Base-by-base conservation (phyloP, 1,139 yeast genomes). In the Blastobotrys malaysiensis region DNA sequence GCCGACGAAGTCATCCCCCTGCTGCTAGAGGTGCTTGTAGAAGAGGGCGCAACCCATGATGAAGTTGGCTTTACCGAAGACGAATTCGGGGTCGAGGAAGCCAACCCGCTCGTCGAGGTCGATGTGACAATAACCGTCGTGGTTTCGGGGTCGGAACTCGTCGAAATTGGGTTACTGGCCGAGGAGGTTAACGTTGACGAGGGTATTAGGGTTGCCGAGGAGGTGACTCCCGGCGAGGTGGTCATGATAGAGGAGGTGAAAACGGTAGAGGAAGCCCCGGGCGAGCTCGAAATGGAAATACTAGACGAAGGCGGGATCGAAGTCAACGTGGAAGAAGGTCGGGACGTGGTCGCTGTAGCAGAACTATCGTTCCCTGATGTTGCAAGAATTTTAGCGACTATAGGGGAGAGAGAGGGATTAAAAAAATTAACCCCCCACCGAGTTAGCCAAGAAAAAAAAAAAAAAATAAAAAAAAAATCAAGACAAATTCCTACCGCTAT, bases 101-200 rank as follows among this genome's bases (percentile, higher is more conserved):
- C 39, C 19, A 27, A 26, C 11, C 48, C 43, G 6, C 48, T 52
- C 1, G 48, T 43, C n/a, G 48, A 39, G 4, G 49, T 49, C 1
- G 53, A 43, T 5, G 49, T 52, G 2, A 51, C 36, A 7, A 36
- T 9, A 18, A 51, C 45, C n/a, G 43, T 26, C 9, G 50, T 47
- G 9, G 49, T 50, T 14, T 20, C 14, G 6, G 22, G 45, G 36
- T 27, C 18, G n/a, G 31, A 16, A 20, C 14, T 36, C 45, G 20
- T 20, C 18, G 22, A 9, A n/a, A 19, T 22, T 5, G 36, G 36
- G 13, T 26, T 5, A 26, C 36, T 26, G 36, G 36, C 13, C 36
- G 36, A 26, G 13, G 13, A 6, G 36, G 36, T 26, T 11, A 13
- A 6, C 13, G 26, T 22, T 5, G 26, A 22, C 26, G 26, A 22